Conservation (phyloP, 2,329 filamentous ascomycete genomes). For the Sclerotinia nivalis region DNA sequence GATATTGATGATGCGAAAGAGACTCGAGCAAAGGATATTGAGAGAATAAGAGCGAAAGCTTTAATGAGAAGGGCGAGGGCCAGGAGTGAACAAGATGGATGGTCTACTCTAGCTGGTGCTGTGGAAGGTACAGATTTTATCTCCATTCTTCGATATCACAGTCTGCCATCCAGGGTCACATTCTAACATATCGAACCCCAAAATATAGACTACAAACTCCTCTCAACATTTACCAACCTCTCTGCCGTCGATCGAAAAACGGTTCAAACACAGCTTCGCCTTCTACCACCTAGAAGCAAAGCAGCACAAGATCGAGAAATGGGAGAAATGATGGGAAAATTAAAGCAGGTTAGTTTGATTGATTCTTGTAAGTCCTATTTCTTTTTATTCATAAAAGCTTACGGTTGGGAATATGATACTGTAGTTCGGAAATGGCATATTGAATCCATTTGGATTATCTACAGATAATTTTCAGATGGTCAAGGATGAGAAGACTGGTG, state of each 20-base stretch:
- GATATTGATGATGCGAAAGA: constrained; percentile 60
- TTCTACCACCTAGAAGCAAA: constrained; percentile 68
- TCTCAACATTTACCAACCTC: constrained; percentile 62
- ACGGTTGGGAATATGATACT: not conserved
- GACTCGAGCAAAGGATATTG: constrained; percentile 75
- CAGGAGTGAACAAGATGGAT: constrained; percentile 69
- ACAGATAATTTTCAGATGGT: constrained; percentile 95
- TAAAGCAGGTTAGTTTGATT: constrained; percentile 67
- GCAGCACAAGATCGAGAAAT: constrained; percentile 83
- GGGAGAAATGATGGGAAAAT: constrained; percentile 95
- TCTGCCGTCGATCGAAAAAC: constrained; percentile 65
- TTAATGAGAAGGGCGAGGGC: constrained; percentile 55
- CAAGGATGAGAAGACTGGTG: constrained; percentile 84
- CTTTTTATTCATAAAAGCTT: constrained; percentile 15
- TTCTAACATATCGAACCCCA: not conserved
- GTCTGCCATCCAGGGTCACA: not conserved
- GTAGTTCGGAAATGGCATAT: constrained; percentile 80
- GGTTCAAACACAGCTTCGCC: constrained; percentile 64
- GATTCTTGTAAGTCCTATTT: constrained; percentile 10
- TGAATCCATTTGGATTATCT: constrained; percentile 90
- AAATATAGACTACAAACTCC: constrained; percentile 66
- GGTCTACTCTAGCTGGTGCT: constrained; percentile 77
- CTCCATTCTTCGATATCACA: not conserved
- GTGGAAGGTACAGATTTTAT: constrained; percentile 49
- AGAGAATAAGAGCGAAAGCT: constrained; percentile 78